Conservation (phyloP, 129 eudicot species). For the Erigeron canadensis region DNA sequence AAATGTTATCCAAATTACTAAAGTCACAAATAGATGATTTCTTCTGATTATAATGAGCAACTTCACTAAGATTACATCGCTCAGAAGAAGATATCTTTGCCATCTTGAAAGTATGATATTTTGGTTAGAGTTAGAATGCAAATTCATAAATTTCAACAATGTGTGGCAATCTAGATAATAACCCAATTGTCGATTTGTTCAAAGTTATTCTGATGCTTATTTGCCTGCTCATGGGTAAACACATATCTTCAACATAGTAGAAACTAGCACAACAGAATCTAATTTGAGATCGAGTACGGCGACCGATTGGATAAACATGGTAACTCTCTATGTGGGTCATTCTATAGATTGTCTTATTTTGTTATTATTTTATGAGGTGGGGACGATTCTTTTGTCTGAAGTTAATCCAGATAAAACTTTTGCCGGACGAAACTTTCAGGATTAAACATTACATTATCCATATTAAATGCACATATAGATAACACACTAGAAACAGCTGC, state of each 20-base stretch:
- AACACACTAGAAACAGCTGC: background rate
- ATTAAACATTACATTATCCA: background rate
- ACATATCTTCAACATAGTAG: too few relatives aligned
- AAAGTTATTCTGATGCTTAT: conserved; percentile 19
- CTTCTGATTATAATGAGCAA: conserved; percentile 11
- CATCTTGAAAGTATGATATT: background rate
- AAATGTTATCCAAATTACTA: conserved; percentile 1
- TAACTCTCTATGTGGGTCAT: background rate
- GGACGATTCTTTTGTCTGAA: background rate
- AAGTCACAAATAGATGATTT: background rate
- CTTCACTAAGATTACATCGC: background rate
- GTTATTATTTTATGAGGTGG: too few relatives aligned
- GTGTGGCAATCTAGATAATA: background rate
- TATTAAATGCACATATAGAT: background rate
- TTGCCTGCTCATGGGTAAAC: conserved; percentile 10
- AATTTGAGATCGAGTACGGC: background rate
- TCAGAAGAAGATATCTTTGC: conserved; percentile 12
- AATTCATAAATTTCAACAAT: background rate
- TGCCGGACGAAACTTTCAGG: background rate
- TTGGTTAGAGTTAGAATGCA: background rate
- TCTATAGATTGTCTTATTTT: background rate
- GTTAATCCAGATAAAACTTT: background rate
- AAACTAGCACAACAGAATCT: conserved; percentile 11
- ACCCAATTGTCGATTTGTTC: conserved; percentile 9
- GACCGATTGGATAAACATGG: background rate